Evolutionary conservation across 208 protist species (phyloP), one percentile per base, ranked within the genome.

Genomic region (Polymyxa betae): DNA sequence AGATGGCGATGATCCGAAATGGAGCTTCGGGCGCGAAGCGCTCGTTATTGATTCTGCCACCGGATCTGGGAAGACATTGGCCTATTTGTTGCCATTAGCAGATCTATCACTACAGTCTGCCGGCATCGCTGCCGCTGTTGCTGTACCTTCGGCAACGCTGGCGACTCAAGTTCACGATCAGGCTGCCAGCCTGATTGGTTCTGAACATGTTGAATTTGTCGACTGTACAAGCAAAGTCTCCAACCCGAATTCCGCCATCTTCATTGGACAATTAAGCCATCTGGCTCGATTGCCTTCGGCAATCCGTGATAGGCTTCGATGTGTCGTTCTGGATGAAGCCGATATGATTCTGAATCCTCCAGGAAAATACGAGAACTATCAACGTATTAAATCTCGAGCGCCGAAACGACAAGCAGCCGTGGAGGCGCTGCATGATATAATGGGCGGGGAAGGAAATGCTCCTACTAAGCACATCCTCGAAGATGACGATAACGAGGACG

Each of bases 61-160:
- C 45, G 88, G 88, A 66, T 88, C 44, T 12, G 88, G 88, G 38
- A 89, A 89, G 88, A 89, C 88, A 32, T 66, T 89, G n/a, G 88
- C 88, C 10, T 89, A 89, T 66, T n/a, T 89, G 20, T n/a, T 89
- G n/a, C 88, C 88, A 12, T 66, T 89, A 43, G 32, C 88, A 12
- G 54, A 66, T 29, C 20, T 66, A 16, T 16, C 54, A 16, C 16
- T 66, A 29, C 20, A 32, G 20, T 66, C 54, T 29, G 29, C 20
- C 16, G 54, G 54, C 20, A 16, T 29, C 54, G 16, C 54, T 16
- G 54, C 54, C 16, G 54, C 54, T 16, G 29, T 66, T 29, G 54
- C 29, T 29, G 54, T 66, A 32, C 54, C 54, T 16, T 32, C 54
- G 29, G 54, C 16, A 16, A 66, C 54, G 54, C 54, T 66, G 29